Conservation (phyloP, 768 basidiomycete species). For the Lactarius deliciosus region DNA sequence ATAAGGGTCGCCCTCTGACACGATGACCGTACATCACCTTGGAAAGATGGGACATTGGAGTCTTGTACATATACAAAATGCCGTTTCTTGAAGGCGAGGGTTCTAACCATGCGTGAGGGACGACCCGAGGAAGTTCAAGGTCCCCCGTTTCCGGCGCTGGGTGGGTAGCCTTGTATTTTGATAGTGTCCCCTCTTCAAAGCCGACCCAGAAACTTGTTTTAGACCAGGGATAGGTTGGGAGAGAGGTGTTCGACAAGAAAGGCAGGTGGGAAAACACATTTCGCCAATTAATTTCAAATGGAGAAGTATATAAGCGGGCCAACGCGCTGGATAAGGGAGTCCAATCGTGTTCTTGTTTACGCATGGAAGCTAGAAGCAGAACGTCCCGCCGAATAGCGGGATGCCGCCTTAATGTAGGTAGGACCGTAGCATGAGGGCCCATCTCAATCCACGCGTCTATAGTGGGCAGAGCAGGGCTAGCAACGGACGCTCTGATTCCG, state of each 20-base stretch:
- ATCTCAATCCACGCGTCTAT: conserved; percentile 62
- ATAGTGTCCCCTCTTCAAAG: conserved; percentile 38
- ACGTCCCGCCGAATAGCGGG: conserved; percentile 36
- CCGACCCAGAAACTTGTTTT: conserved; percentile 56
- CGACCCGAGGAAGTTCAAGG: conserved; percentile 37
- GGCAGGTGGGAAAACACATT: conserved; percentile 49
- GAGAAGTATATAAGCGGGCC: conserved; percentile 47
- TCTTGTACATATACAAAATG: conserved; percentile 52
- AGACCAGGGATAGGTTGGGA: conserved; percentile 67
- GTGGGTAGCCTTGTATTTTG: not conserved
- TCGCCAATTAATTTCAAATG: conserved; percentile 52
- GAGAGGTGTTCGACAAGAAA: conserved; percentile 41
- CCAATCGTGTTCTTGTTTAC: conserved; percentile 47
- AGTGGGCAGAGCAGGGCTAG: conserved; percentile 32
- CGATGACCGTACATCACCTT: conserved; percentile 53
- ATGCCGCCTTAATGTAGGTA: conserved; percentile 56
- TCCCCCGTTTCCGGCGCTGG: not conserved
- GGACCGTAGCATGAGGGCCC: conserved; percentile 57
- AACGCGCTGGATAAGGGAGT: conserved; percentile 47
- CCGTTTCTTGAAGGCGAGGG: conserved; percentile 32
- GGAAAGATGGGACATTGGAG: conserved; percentile 46
- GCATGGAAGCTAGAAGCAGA: conserved; percentile 51
- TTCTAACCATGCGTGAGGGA: conserved; percentile 39
- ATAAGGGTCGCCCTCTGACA: conserved; percentile 50
- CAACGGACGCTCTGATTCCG: conserved; percentile 46